These are phyloP conservation scores for Rhizopus arrhizus DNA, from an alignment of 371 early-diverging fungal genomes.

Conservation along the genomic window DNA sequence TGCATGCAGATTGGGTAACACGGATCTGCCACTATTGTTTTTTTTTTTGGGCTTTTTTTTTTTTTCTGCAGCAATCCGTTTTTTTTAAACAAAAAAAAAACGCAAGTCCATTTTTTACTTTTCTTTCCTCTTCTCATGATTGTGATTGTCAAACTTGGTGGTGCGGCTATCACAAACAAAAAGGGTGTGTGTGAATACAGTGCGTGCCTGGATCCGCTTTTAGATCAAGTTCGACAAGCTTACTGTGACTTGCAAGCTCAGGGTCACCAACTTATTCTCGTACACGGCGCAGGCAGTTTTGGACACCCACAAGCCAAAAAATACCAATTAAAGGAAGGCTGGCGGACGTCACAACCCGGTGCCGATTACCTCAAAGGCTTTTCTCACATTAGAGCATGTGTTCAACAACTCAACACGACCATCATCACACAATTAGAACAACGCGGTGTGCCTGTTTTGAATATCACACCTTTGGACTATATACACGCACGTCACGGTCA, in stretches of 20 bases:
- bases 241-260: conserved; percentile 19
- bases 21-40: too few relatives aligned
- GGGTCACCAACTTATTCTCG: conserved; percentile 36
- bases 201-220: conserved; percentile 16
- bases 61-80: background rate
- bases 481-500: conserved; percentile 28
- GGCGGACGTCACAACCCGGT: conserved; percentile 16
- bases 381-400: conserved; percentile 32
- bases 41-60: too few relatives aligned
- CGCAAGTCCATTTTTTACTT: background rate
- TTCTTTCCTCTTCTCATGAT: conserved; percentile 9
- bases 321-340: conserved; percentile 42
- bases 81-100: background rate
- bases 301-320: conserved; percentile 52
- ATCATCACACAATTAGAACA: conserved; percentile 29
- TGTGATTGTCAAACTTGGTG: conserved; percentile 53
- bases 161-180: conserved; percentile 54
- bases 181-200: conserved; percentile 34
- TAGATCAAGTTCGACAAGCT: conserved; percentile 34
- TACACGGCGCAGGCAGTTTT: conserved; percentile 57
- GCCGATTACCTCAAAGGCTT: conserved; percentile 29
- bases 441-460: conserved; percentile 36
- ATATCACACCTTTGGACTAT: conserved; percentile 46
- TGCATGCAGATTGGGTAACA: too few relatives aligned
- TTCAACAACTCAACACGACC: conserved; percentile 29